These are phyloP conservation scores for Neurospora sp. DNA, from an alignment of 495 filamentous ascomycete species.

Conservation along the genomic window DNA sequence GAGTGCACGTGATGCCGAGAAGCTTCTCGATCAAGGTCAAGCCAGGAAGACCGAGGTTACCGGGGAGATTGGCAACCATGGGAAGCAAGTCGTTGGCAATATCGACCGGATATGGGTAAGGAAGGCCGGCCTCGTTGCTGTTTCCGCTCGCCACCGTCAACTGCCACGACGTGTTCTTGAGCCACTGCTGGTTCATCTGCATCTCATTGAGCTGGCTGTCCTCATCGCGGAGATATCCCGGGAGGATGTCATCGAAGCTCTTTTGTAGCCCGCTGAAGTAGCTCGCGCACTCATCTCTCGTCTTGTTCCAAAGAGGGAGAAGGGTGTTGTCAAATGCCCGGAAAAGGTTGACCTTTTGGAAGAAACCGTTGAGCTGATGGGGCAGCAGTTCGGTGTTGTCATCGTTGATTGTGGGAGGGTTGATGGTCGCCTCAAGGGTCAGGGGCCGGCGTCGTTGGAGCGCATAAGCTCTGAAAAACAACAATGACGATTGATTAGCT, in stretches of 20 bases:
- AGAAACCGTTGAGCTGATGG: constrained; percentile 46
- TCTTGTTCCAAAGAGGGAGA: constrained; percentile 64
- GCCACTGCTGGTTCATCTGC: constrained; percentile 67
- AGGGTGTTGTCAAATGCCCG: constrained; percentile 63
- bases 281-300: constrained; percentile 43
- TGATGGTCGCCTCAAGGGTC: constrained; percentile 47
- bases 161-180: constrained; percentile 76
- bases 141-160: constrained; percentile 39
- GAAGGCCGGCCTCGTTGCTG: constrained; percentile 46
- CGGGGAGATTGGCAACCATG: constrained; percentile 57
- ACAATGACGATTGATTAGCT: constrained; percentile 12
- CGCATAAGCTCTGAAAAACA: constrained; percentile 49
- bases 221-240: constrained; percentile 49
- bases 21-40: constrained; percentile 69
- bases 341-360: constrained; percentile 58
- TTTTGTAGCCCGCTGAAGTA: constrained; percentile 55
- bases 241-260: constrained; percentile 54
- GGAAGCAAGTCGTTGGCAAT: constrained; percentile 57
- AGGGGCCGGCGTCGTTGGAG: constrained; percentile 62
- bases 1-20: constrained; percentile 61
- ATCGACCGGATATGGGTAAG: constrained; percentile 60
- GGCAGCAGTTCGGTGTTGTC: constrained; percentile 48
- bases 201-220: constrained; percentile 63
- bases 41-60: constrained; percentile 51
- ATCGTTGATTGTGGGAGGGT: constrained; percentile 52